phyloP scores from a whole-genome alignment of 2,329 filamentous ascomycete genomes.

The Colletotrichum phormii region DNA sequence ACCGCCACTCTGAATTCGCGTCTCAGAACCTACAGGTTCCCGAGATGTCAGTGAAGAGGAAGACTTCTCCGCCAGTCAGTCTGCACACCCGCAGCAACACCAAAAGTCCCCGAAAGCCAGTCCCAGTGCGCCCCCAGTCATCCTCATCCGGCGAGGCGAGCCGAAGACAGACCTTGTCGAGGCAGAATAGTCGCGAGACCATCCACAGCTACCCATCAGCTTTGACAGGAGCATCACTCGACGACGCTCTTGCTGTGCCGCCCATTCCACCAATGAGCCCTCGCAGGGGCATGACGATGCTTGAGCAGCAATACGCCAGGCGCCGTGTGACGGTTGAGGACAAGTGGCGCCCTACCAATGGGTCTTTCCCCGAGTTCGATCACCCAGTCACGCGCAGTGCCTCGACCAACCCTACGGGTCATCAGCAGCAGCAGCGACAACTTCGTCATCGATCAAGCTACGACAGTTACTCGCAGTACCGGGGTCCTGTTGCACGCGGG shows the following conservation, averaged over 20 bases:
- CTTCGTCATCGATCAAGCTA: slow-evolving; percentile 49
- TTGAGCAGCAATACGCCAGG: slow-evolving; percentile 27
- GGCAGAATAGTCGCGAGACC: slow-evolving; percentile 38
- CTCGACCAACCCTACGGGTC: slow-evolving; percentile 12
- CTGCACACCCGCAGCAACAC: slow-evolving; percentile 55
- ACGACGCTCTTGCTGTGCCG: slow-evolving; percentile 36
- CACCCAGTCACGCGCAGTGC: slow-evolving; percentile 9
- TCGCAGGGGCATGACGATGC: slow-evolving; percentile 12
- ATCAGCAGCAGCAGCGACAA: slow-evolving; percentile 30
- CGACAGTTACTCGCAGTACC: slow-evolving; percentile 41
- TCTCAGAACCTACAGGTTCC: slow-evolving; percentile 41
- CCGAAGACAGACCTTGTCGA: slow-evolving; percentile 34
- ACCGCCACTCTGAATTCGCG: neutral
- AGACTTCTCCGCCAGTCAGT: slow-evolving; percentile 54
- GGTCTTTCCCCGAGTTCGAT: neutral
- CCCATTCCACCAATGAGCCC: slow-evolving; percentile 42
- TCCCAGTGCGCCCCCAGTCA: slow-evolving; percentile 50
- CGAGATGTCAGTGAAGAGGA: slow-evolving; percentile 44
- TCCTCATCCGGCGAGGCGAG: slow-evolving; percentile 43
- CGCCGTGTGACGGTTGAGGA: slow-evolving; percentile 20
- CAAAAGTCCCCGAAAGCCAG: slow-evolving; percentile 45
- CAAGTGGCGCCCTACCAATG: slow-evolving; percentile 13
- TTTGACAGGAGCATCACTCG: slow-evolving; percentile 28
- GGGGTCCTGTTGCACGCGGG: slow-evolving; percentile 29
- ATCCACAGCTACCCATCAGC: slow-evolving; percentile 39